A percentile compares a stretch with the other conserved stretches of the same genome.
Conservation (phyloP, 148 eudicot genomes). For the Limonium bicolor region DNA sequence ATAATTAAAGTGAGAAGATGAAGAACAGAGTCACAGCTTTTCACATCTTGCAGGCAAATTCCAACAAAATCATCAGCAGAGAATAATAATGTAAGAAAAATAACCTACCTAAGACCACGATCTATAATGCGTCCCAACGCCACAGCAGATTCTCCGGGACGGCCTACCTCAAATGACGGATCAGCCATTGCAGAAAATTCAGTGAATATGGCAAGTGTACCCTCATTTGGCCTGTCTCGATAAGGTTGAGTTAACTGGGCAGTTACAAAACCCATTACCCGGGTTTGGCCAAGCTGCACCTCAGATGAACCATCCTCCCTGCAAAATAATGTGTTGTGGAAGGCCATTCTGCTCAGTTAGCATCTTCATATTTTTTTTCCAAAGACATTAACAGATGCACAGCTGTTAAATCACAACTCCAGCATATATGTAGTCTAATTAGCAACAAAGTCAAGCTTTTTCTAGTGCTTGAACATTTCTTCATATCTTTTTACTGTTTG, state of each 20-base stretch:
- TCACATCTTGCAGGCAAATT: neutral
- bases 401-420: too few species aligned
- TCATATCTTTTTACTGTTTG: too few species aligned
- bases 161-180: constrained; percentile 76
- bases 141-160: constrained; percentile 68
- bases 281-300: constrained; percentile 85
- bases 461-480: too few species aligned
- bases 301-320: constrained; percentile 90
- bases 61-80: neutral
- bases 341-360: too few species aligned
- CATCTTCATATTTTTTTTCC: neutral
- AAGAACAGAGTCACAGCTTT: neutral
- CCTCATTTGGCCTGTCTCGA: constrained; percentile 86
- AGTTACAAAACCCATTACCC: constrained; percentile 68
- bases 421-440: too few species aligned
- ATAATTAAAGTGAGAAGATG: neutral
- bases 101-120: constrained; percentile 69
- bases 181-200: constrained; percentile 98
- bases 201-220: constrained; percentile 54
- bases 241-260: constrained; percentile 74
- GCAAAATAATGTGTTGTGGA: too few species aligned
- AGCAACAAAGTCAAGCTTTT: too few species aligned
- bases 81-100: neutral
- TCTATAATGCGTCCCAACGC: constrained; percentile 88
- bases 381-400: too few species aligned